Conservation (phyloP, 2,329 filamentous ascomycete species). For the Didymella exigua region DNA sequence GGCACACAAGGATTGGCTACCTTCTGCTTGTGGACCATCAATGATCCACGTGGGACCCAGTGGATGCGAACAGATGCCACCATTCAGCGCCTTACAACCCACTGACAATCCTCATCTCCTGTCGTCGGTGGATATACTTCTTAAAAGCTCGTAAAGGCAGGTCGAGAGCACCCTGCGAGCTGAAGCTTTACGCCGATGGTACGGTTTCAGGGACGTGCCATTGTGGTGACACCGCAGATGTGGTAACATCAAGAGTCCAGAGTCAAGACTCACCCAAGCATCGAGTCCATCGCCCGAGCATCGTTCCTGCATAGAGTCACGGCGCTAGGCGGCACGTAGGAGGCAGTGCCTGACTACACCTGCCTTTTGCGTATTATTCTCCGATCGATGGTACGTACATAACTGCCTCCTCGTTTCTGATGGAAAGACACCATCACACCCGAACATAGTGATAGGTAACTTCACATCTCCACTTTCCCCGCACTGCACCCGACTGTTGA, state of each 20-base stretch:
- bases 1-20: constrained; percentile 11
- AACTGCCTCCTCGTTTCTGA: not conserved
- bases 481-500: not conserved
- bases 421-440: constrained; percentile 13
- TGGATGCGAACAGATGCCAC: constrained; percentile 4
- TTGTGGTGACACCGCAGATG: constrained; percentile 15
- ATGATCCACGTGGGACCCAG: not conserved
- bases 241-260: constrained; percentile 2
- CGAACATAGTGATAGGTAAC: constrained; percentile 1
- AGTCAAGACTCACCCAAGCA: constrained; percentile 3
- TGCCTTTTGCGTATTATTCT: constrained; percentile 3
- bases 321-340: constrained; percentile 1
- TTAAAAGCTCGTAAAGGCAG: not conserved
- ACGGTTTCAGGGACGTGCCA: constrained; percentile 15
- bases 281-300: not conserved
- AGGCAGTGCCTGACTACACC: not conserved
- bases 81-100: constrained; percentile 1
- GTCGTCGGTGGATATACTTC: not conserved
- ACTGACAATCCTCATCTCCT: not conserved
- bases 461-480: constrained; percentile 8
- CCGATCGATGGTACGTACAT: not conserved
- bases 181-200: not conserved
- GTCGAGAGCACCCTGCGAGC: not conserved
- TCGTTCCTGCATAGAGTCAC: constrained; percentile 9
- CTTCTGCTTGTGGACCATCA: constrained; percentile 7